Conservation (phyloP, 139 green algal species). For the Chlamydomonas schloesseri region DNA sequence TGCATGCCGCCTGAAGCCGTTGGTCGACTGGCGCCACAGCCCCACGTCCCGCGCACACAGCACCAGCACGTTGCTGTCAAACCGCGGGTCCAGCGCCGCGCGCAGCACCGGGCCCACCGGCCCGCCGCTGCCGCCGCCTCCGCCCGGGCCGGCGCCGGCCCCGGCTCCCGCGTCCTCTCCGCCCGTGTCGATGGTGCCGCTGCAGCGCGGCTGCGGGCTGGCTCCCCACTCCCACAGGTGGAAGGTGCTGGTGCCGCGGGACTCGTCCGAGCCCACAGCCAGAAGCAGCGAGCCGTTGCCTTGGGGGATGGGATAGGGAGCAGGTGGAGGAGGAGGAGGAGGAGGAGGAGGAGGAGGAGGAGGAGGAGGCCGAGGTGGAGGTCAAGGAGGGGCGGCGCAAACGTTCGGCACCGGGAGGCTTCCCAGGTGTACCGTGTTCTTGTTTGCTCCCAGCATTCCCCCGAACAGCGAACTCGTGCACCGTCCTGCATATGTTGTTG, state of each 20-base stretch:
- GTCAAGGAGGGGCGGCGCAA: too few relatives aligned
- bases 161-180: too few relatives aligned
- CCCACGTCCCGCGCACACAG: neutral
- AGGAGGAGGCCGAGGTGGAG: neutral
- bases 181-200: constrained; percentile 2
- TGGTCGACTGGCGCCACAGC: constrained; percentile 29
- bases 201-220: neutral
- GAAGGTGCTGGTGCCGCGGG: constrained; percentile 26
- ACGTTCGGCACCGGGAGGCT: too few relatives aligned
- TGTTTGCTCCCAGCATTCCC: too few relatives aligned
- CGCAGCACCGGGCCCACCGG: neutral
- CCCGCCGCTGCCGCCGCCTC: neutral
- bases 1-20: constrained; percentile 41
- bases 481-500: too few relatives aligned
- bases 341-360: constrained; percentile 1
- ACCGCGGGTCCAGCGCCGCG: constrained; percentile 46
- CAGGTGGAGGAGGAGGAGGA: too few relatives aligned
- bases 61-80: constrained; percentile 44
- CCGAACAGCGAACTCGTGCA: too few relatives aligned
- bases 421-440: too few relatives aligned
- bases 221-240: constrained; percentile 51
- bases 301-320: too few relatives aligned
- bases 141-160: too few relatives aligned
- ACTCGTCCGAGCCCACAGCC: constrained; percentile 15
- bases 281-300: constrained; percentile 33